A percentile compares a stretch with the other conserved stretches of the same genome.
phyloP scores from a whole-genome alignment of 768 basidiomycete genomes.

The Mycena epipterygia region DNA sequence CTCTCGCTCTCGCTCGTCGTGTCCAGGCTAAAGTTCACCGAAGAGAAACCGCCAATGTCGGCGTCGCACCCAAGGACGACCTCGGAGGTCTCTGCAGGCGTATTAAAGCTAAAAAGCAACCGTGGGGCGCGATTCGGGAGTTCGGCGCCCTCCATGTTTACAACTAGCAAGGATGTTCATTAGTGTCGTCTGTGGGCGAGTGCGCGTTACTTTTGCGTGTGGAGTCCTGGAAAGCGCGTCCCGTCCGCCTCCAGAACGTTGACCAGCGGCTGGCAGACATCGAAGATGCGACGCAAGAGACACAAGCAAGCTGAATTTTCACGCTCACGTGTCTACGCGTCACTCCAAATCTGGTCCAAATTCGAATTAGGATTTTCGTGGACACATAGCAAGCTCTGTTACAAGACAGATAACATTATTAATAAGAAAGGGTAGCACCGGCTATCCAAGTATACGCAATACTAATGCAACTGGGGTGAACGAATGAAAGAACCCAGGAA shows the following conservation, averaged over 20 bases:
- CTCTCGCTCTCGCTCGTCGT: conserved; percentile 58
- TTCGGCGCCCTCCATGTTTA: conserved; percentile 85
- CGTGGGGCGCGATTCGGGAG: conserved; percentile 71
- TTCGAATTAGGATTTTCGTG: not conserved
- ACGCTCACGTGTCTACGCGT: conserved; percentile 12
- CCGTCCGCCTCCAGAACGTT: conserved; percentile 31
- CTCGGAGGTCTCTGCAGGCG: conserved; percentile 66
- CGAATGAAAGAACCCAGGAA: conserved; percentile 22
- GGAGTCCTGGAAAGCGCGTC: conserved; percentile 21
- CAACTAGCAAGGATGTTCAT: conserved; percentile 57
- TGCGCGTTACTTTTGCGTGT: conserved; percentile 19
- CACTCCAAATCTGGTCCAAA: not conserved
- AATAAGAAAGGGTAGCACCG: conserved; percentile 20
- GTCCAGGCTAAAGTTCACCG: conserved; percentile 82
- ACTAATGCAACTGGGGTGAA: conserved; percentile 27
- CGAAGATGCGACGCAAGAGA: not conserved
- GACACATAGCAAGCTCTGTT: not conserved
- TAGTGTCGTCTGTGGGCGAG: not conserved
- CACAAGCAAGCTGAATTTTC: not conserved
- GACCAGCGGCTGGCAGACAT: conserved; percentile 33
- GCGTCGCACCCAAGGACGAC: conserved; percentile 87
- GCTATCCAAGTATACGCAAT: conserved; percentile 18
- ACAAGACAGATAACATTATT: not conserved
- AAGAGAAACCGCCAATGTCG: conserved; percentile 89
- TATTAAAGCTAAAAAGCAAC: conserved; percentile 76